Conservation (phyloP, 1,139 yeast species). For the Entelexis paramagnoliae region DNA sequence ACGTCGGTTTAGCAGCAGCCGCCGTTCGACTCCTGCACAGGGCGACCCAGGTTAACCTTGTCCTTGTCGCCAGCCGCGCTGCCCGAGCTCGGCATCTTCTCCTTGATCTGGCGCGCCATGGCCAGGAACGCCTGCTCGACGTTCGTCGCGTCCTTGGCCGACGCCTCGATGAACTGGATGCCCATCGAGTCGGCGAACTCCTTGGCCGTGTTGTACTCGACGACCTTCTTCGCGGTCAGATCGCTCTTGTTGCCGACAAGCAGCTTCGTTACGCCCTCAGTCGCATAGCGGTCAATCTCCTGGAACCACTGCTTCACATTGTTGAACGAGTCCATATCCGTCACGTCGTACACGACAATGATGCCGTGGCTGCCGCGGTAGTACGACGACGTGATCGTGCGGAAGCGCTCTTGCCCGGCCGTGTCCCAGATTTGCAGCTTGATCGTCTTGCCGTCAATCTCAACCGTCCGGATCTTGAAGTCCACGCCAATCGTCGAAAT, state of each 20-base stretch:
- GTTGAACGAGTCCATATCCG: conserved; percentile 95
- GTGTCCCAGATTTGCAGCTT: conserved; percentile 99
- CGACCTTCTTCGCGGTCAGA: conserved; percentile 85
- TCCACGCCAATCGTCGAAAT: conserved; percentile 97
- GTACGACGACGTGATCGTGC: conserved; percentile 95
- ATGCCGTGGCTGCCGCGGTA: conserved; percentile 99
- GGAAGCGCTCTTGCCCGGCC: conserved; percentile 96
- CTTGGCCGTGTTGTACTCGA: conserved; percentile 91
- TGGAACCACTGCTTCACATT: conserved; percentile 98
- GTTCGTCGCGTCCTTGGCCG: conserved; percentile 89
- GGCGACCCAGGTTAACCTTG: conserved; percentile 81
- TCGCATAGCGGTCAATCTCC: conserved; percentile 96
- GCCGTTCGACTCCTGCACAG: conserved; percentile 46
- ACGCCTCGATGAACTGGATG: conserved; percentile 91
- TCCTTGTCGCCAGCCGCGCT: conserved; percentile 48
- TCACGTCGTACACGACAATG: conserved; percentile 93
- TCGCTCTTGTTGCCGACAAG: conserved; percentile 97
- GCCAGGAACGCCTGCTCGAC: conserved; percentile 98
- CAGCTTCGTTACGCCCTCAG: conserved; percentile 93
- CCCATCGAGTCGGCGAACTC: conserved; percentile 96
- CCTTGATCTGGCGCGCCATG: conserved; percentile 98
- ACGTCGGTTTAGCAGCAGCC: conserved; percentile 43
- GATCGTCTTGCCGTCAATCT: conserved; percentile 87
- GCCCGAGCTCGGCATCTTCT: conserved; percentile 71
- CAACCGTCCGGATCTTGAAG: conserved; percentile 89